These are phyloP conservation scores for Penicillium pancosmium DNA, from an alignment of 495 filamentous ascomycete genomes.

Conservation along the genomic window DNA sequence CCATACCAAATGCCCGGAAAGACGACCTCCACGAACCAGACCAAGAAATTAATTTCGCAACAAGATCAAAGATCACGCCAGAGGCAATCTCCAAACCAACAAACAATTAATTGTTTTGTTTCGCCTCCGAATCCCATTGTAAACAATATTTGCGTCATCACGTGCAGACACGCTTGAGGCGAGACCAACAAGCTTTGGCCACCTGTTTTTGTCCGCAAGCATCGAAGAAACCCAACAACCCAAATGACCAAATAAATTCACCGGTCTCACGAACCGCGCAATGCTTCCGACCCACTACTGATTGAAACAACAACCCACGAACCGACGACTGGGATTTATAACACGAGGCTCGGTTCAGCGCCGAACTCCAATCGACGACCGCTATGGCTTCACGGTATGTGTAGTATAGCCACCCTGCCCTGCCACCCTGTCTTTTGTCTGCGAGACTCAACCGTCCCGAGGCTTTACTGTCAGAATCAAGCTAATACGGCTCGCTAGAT, in stretches of 20 bases:
- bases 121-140: not conserved
- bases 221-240: conserved; percentile 18
- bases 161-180: conserved; percentile 20
- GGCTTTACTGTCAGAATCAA: not conserved
- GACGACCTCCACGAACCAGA: not conserved
- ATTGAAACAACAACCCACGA: not conserved
- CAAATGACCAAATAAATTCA: conserved; percentile 4
- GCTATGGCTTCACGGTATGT: conserved; percentile 38
- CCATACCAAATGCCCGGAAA: too few relatives aligned
- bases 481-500: conserved; percentile 42
- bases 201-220: conserved; percentile 33
- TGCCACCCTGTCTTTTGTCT: too few relatives aligned
- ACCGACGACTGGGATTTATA: not conserved
- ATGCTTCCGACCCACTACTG: conserved; percentile 11
- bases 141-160: conserved; percentile 18
- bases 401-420: not conserved
- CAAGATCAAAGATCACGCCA: not conserved
- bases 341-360: conserved; percentile 10
- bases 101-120: conserved; percentile 4
- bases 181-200: conserved; percentile 28
- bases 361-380: conserved; percentile 2
- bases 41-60: not conserved
- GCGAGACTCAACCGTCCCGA: not conserved
- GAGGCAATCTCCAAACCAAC: not conserved
- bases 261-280: conserved; percentile 4